Base-by-base conservation (phyloP, 2,329 filamentous ascomycete genomes). In the Penicillium sclerotiorum region DNA sequence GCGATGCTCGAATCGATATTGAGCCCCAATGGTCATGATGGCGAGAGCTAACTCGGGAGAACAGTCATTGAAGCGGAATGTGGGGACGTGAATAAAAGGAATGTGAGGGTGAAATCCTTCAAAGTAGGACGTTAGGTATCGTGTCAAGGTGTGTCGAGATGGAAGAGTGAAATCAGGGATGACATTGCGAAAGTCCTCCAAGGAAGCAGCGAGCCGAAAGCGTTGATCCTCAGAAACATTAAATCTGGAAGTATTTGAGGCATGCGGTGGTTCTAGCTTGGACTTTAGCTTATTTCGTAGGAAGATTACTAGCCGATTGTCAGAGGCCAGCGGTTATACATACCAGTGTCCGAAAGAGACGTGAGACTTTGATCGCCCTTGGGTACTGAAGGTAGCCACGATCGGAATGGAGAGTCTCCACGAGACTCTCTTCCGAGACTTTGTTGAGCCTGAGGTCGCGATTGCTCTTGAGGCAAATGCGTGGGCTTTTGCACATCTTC, bases 61-160 rank as follows among this genome's bases (percentile, higher is more conserved):
- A n/a, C 83, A 78, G n/a, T 84, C 80, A 7, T 80, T 80, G 0
- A 85, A 79, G 1, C 78, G 76, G 39, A 89, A 75, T 0, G 86
- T 89, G 0, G 87, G 83, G 5, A 88, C 71, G 63, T 90, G 87
- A 22, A 90, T 73, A 53, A 89, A 83, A 0, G 80, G 81, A 33
- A 83, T 73, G 52, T 83, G 79, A 21, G 80, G 75, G 49, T 83
- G 77, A 50, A 89, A 88, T 0, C 86, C 85, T 50, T 79, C 82
- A 45, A 88, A 80, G 59, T 88, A 90, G 1, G 85, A 86, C 50
- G 87, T 85, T 25, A 89, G 69, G 54, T 89, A 89, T 27, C 87
- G 74, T 2, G 83, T 85, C 22, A 89, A 66, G 0, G 87, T 87
- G 57, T 88, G 80, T 3, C 86, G 80, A 4, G 86, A 88, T 1